Base-by-base conservation (phyloP, 176 grass and related monocot species). In the Aechmea fasciata region DNA sequence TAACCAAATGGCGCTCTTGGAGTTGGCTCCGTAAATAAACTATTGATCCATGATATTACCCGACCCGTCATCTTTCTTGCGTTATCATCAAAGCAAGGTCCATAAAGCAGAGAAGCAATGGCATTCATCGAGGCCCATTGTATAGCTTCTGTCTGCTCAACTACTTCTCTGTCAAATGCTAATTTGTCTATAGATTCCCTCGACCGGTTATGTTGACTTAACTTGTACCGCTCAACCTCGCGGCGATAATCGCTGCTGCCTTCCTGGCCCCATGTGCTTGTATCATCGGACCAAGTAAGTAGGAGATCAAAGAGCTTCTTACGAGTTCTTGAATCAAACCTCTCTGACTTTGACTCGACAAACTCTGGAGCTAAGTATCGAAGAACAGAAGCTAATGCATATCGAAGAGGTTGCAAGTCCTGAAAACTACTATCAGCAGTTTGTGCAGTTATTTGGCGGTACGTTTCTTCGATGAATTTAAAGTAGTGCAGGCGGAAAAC, bases 21-120 rank as follows among this genome's bases (percentile, higher is more conserved):
- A 67, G 76, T 65, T 81, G 80, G 89, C 74, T 97, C 94, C 51
- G 75, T 65, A 63, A 90, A 87, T 59, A 97, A 85, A 61, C 64
- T 80, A 73, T 97, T 90, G 63, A 92, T 92, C 94, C 94, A 92
- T 64, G 63, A 81, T 65, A 97, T 87, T 68, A 92, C 84, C 18
- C 79, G 68, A 41, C 94, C 94, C 67, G 68, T 73, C 86, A 97
- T 83, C 69, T 97, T 97, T 79, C 94, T 97, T 33, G 89, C 79
- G 81, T 92, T 97, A 71, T 97, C 93, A 97, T 97, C 93, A 75
- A 97, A 97, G 77, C 89, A 97, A 75, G 94, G 84, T 13, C 89
- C 94, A 77, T 87, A 97, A 71, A 97, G 81, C 63, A 97, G 85
- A 67, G 94, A 92, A 63, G 94, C 81, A 82, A 97, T 87, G 12